Evolutionary conservation across 768 basidiomycete species (phyloP).

Genomic region (Brasilioporus rufonigricans): DNA sequence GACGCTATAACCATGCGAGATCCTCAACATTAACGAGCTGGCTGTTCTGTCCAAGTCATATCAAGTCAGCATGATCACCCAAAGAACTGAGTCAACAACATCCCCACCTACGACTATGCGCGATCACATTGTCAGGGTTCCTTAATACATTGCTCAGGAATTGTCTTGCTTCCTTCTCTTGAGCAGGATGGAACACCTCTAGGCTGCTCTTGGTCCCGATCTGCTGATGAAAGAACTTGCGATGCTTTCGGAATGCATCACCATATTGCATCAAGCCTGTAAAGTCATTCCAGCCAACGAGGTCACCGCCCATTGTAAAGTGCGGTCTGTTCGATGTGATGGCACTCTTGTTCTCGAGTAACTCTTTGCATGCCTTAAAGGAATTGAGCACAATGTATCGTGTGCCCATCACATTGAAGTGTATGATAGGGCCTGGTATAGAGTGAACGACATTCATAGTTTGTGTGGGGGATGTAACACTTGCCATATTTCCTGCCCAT

Average conservation of each 20-base stretch:
- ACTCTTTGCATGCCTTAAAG: conserved; percentile 30
- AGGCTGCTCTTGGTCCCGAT: conserved; percentile 5
- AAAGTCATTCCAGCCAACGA: too few species aligned
- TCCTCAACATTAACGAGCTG: neutral
- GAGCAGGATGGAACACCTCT: neutral
- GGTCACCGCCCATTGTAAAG: conserved; percentile 16
- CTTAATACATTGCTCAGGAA: conserved; percentile 2
- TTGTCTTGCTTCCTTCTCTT: neutral
- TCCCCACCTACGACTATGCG: conserved; percentile 4
- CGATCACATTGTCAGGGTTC: neutral
- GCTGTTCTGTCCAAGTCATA: neutral
- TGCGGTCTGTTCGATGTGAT: conserved; percentile 2
- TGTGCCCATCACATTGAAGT: conserved; percentile 35
- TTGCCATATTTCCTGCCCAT: conserved; percentile 43
- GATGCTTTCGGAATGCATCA: too few species aligned
- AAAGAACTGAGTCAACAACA: neutral
- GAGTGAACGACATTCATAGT: too few species aligned
- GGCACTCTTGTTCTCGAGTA: conserved; percentile 12
- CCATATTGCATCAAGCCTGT: conserved; percentile 6
- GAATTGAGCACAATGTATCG: conserved; percentile 49
- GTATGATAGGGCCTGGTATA: conserved; percentile 3
- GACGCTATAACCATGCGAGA: neutral
- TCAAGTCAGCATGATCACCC: neutral
- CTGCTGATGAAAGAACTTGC: too few species aligned
- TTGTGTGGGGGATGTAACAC: conserved; percentile 5